These are phyloP conservation scores for Cucurbita ficifolia DNA, from an alignment of 306 rosid species.

Conservation along the genomic window DNA sequence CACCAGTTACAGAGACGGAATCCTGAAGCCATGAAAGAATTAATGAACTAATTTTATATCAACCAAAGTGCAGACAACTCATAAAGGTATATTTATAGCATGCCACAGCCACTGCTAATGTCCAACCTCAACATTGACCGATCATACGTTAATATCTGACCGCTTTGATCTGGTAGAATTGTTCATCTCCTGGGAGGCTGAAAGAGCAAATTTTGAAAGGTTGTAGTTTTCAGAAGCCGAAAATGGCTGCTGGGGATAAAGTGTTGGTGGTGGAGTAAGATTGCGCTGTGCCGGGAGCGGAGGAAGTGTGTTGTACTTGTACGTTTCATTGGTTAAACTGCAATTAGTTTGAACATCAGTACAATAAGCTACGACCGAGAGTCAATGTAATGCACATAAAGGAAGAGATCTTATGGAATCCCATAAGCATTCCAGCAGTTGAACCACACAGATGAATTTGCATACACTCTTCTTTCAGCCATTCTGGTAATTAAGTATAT, in stretches of 20 bases:
- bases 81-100: neutral
- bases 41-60: conserved; percentile 1
- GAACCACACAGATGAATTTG: neutral
- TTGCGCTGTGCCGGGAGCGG: conserved; percentile 96
- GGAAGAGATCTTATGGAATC: neutral
- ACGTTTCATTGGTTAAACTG: conserved; percentile 47
- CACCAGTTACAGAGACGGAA: conserved; percentile 1
- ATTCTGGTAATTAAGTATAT: neutral
- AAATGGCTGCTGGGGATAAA: conserved; percentile 97
- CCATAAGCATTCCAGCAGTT: neutral
- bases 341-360: neutral
- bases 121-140: neutral
- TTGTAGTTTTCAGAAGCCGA: conserved; percentile 50
- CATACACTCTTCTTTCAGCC: neutral
- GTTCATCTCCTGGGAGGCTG: conserved; percentile 47
- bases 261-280: conserved; percentile 88
- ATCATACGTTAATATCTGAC: conserved; percentile 75
- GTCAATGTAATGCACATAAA: neutral
- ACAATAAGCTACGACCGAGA: neutral
- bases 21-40: neutral
- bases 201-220: conserved; percentile 56
- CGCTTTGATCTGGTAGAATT: conserved; percentile 57
- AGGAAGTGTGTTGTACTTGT: conserved; percentile 65
- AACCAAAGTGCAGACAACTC: neutral
- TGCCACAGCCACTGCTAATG: neutral